These are phyloP conservation scores for Ustilaginoidea virens DNA, from an alignment of 2,329 filamentous ascomycete genomes.

Conservation along the genomic window DNA sequence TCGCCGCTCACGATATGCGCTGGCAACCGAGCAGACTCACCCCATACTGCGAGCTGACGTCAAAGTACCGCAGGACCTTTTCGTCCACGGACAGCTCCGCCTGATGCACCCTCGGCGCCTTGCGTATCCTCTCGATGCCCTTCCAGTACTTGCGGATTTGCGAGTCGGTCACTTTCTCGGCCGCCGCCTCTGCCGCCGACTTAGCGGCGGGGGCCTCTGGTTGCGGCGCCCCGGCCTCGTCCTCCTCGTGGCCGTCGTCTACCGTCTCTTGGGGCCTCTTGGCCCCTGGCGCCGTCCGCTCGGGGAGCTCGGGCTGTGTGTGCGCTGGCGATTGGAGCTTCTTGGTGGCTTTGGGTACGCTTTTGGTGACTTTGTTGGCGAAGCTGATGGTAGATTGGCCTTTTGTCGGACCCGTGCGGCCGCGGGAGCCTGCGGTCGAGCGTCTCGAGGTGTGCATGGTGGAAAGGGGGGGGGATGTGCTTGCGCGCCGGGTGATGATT, in stretches of 20 bases:
- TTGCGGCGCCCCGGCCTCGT: slow-evolving; percentile 9
- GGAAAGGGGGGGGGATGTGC: slow-evolving; percentile 2
- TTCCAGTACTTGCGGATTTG: slow-evolving; percentile 70
- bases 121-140: slow-evolving; percentile 51
- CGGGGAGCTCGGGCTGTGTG: too few relatives aligned
- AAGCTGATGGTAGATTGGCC: slow-evolving; percentile 42
- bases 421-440: slow-evolving; percentile 24
- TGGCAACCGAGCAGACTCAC: slow-evolving; percentile 42
- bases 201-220: slow-evolving; percentile 21
- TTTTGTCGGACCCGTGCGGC: slow-evolving; percentile 22
- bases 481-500: not conserved
- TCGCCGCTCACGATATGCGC: too few relatives aligned
- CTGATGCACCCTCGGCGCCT: slow-evolving; percentile 63
- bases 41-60: slow-evolving; percentile 81
- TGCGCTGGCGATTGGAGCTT: slow-evolving; percentile 17
- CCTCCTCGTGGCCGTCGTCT: slow-evolving; percentile 10
- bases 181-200: slow-evolving; percentile 37
- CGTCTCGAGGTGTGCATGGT: slow-evolving; percentile 35
- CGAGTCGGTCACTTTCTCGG: slow-evolving; percentile 47
- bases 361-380: slow-evolving; percentile 40
- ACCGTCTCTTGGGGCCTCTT: slow-evolving; percentile 10
- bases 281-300: slow-evolving; percentile 7
- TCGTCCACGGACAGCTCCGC: slow-evolving; percentile 55
- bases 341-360: slow-evolving; percentile 26
- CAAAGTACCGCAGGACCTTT: slow-evolving; percentile 83